phyloP scores from a whole-genome alignment of 73 alveolate genomes.

The Paraurostyla sp. region DNA sequence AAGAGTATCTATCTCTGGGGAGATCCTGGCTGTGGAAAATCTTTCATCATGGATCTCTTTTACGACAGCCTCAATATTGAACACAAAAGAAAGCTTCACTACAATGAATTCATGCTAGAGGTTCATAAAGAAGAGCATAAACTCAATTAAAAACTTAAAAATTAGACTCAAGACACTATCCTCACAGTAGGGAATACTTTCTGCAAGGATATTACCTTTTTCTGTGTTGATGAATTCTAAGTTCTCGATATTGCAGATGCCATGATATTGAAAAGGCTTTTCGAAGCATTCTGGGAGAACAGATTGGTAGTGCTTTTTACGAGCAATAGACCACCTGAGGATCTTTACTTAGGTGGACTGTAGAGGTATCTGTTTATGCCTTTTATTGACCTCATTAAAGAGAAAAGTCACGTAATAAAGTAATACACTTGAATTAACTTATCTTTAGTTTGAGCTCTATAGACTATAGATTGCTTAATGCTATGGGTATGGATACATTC shows the following conservation, averaged over 20 bases:
- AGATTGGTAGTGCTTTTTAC: constrained; percentile 91
- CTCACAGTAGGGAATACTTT: constrained; percentile 78
- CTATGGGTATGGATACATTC: constrained; percentile 71
- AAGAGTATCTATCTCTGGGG: constrained; percentile 87
- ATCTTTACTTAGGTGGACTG: constrained; percentile 87
- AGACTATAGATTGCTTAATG: constrained; percentile 77
- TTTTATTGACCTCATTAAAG: constrained; percentile 80
- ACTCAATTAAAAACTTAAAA: constrained; percentile 67
- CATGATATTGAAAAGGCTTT: constrained; percentile 91
- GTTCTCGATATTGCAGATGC: constrained; percentile 97
- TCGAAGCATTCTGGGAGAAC: constrained; percentile 84
- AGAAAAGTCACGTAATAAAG: constrained; percentile 73
- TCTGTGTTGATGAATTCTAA: constrained; percentile 94
- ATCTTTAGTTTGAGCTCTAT: constrained; percentile 57
- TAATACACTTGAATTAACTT: neutral
- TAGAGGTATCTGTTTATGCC: constrained; percentile 91
- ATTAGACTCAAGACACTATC: constrained; percentile 84
- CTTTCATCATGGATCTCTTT: constrained; percentile 95
- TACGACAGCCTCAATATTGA: constrained; percentile 76
- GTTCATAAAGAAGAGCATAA: constrained; percentile 87
- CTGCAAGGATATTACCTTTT: constrained; percentile 77
- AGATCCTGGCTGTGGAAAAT: constrained; percentile 95
- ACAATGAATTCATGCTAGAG: constrained; percentile 95
- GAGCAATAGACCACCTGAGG: constrained; percentile 96
- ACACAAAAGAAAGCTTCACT: constrained; percentile 88